A percentile compares a stretch with the other conserved stretches of the same genome.
Evolutionary conservation across 176 grass and related monocot genomes (phyloP).

Genomic region (Oryza officinalis): DNA sequence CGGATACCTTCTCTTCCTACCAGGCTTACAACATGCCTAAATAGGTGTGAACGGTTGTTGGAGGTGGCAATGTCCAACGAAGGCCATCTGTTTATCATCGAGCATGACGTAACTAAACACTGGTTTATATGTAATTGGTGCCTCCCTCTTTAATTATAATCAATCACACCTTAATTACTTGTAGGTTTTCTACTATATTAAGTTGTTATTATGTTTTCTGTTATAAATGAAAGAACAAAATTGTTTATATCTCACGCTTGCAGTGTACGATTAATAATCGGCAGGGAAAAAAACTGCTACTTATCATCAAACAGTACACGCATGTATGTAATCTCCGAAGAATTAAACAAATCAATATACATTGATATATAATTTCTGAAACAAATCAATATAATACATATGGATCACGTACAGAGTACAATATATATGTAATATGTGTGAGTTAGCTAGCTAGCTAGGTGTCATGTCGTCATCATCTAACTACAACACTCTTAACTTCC

Average conservation of each 20-base stretch:
- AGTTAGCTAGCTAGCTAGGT: neutral
- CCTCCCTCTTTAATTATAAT: constrained; percentile 6
- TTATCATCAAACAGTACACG: neutral
- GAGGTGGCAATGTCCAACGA: too few relatives aligned
- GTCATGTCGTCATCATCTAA: constrained; percentile 31
- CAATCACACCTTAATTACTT: neutral
- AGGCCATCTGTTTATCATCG: too few relatives aligned
- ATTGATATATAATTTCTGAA: neutral
- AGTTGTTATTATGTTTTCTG: too few relatives aligned
- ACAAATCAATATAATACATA: constrained; percentile 19
- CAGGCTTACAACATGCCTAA: too few relatives aligned
- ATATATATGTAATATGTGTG: neutral
- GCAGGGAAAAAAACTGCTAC: neutral
- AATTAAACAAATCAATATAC: neutral
- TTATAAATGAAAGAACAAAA: neutral
- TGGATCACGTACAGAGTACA: neutral
- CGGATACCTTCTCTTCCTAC: too few relatives aligned
- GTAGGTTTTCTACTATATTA: too few relatives aligned
- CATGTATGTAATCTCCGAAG: neutral
- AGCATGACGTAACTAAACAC: too few relatives aligned
- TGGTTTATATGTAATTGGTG: constrained; percentile 29
- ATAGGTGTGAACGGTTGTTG: too few relatives aligned
- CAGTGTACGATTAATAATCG: neutral
- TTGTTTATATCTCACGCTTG: too few relatives aligned
- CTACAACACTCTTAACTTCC: neutral